Evolutionary conservation across 1,139 yeast species (phyloP), one percentile per base, ranked within the genome.

Genomic region (Yamadazyma buinensis): DNA sequence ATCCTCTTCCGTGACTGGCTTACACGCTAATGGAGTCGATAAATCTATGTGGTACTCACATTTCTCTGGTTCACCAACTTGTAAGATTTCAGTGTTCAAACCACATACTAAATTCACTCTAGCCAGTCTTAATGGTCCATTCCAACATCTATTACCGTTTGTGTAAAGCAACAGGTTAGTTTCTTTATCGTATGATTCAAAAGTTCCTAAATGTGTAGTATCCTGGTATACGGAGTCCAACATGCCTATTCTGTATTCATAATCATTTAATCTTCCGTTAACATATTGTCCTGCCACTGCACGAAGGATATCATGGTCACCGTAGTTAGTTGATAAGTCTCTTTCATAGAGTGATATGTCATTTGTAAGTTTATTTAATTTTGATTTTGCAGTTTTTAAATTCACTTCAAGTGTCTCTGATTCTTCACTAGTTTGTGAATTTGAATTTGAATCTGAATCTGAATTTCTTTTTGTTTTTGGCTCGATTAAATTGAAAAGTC

Each of bases 61-160:
- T 54, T 84, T 85, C 47, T 90, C 95, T 2, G 95, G 92, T 59
- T 94, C 99, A 29, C 81, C 67, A 5, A 90, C 95, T 3, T 78
- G 59, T 20, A 79, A 36, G 21, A 94, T 62, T 39, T 72, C 67
- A 29, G 74, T 64, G 2, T 64, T 61, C 4, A 63, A 54, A 1
- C 95, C 95, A 59, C 99, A 94, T 15, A 65, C 64, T 40, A 92
- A 55, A 19, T 69, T 67, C 3, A 86, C 80, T 9, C 59, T 61
- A 0, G 88, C 90, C 23, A 82, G 73, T 54, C 99, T 75, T 20
- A 65, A 57, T 3, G 97, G 97, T 0, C 98, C 98, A 54, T 88
- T 86, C 97, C 98, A 92, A 58, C 99, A 94, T 51, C 72, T 73
- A 33, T 80, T 80, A n/a, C 99, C 99, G 23, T 67, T 56, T 5